These are phyloP conservation scores for Sporothrix variecibatus DNA, from an alignment of 2,329 filamentous ascomycete species.

Conservation along the genomic window DNA sequence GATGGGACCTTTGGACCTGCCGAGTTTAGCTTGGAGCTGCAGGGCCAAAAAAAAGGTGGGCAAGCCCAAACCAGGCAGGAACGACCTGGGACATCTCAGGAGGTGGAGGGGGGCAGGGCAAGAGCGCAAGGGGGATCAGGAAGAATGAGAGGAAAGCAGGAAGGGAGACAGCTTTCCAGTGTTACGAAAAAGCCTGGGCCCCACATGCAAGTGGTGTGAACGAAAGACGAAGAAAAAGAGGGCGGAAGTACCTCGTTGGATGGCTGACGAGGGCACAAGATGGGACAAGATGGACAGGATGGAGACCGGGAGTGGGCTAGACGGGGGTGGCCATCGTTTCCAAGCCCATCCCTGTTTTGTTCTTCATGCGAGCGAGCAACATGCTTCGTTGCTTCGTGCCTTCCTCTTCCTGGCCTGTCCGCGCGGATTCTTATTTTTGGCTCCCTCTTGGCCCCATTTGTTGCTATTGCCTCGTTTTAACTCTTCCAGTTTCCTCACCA, in stretches of 20 bases:
- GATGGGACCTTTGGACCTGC: background rate
- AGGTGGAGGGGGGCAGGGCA: background rate
- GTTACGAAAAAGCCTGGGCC: slow-evolving; percentile 5
- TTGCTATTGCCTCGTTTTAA: background rate
- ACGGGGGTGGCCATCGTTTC: background rate
- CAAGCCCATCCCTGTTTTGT: slow-evolving; percentile 12
- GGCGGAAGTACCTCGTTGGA: background rate
- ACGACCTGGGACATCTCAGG: slow-evolving; percentile 11
- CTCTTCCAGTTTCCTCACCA: background rate
- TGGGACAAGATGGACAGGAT: too few relatives aligned
- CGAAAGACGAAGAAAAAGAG: background rate
- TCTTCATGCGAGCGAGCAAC: too few relatives aligned
- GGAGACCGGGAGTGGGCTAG: background rate
- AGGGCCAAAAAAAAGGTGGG: background rate
- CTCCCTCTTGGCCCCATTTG: slow-evolving; percentile 1
- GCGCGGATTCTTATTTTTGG: slow-evolving; percentile 16
- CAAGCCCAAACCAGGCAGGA: slow-evolving; percentile 10
- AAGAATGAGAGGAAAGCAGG: background rate
- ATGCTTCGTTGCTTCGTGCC: background rate
- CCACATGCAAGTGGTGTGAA: slow-evolving; percentile 9
- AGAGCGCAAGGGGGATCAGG: background rate
- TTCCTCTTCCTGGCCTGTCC: background rate
- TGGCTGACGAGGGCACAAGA: background rate
- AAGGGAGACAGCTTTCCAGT: slow-evolving; percentile 8
- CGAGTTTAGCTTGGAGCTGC: background rate